phyloP scores from a whole-genome alignment of 192 early-diverging fungal species.

The Coemansia sp. region DNA sequence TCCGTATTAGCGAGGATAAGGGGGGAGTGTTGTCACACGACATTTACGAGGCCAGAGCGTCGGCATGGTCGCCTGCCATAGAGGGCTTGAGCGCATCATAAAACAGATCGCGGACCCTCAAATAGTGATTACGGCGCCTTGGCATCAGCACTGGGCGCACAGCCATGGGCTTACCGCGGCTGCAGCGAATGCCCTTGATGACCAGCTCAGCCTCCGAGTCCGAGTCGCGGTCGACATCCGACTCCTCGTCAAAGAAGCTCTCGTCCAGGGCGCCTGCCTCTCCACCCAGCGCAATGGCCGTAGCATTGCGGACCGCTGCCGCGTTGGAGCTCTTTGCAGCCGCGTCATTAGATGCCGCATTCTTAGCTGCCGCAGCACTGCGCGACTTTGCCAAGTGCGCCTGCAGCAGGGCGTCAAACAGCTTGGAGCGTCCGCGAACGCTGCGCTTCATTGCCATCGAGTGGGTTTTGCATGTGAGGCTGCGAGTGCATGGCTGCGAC shows the following conservation, averaged over 20 bases:
- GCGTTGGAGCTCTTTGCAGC: conserved; percentile 45
- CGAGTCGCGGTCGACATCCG: conserved; percentile 71
- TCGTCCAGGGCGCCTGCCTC: conserved; percentile 52
- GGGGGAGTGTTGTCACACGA: neutral
- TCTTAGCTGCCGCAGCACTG: conserved; percentile 54
- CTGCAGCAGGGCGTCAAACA: conserved; percentile 76
- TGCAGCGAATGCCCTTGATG: conserved; percentile 61
- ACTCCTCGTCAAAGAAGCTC: conserved; percentile 54
- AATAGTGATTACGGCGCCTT: conserved; percentile 60
- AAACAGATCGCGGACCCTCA: conserved; percentile 63
- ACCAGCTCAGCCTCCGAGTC: conserved; percentile 56
- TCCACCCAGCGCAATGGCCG: conserved; percentile 56
- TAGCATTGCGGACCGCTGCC: conserved; percentile 47
- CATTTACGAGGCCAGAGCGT: conserved; percentile 10
- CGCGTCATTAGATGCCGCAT: conserved; percentile 37
- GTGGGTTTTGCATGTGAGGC: conserved; percentile 95
- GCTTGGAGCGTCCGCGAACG: conserved; percentile 79
- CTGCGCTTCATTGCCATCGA: conserved; percentile 82
- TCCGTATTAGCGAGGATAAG: neutral
- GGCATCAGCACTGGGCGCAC: conserved; percentile 54
- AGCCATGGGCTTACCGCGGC: conserved; percentile 66
- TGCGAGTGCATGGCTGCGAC: conserved; percentile 71
- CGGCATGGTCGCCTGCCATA: conserved; percentile 22
- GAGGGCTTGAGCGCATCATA: conserved; percentile 61
- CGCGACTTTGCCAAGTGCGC: conserved; percentile 77